Evolutionary conservation across 352 stramenopile species (phyloP).

Genomic region (Globisporangium uncinulatum): DNA sequence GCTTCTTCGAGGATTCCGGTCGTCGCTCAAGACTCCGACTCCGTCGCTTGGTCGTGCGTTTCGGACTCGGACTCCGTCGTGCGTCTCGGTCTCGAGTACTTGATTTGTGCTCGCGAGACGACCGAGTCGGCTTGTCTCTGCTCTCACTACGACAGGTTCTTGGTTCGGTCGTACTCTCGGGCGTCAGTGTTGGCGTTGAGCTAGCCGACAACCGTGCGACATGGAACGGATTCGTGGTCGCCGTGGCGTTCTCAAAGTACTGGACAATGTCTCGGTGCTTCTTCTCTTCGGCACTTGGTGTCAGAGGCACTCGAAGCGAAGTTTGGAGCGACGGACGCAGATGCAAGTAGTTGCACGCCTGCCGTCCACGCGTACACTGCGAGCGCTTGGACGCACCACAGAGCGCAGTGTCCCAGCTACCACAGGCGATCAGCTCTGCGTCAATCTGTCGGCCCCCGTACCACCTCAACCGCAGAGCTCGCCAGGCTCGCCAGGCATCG

Average conservation of each 20-base stretch:
- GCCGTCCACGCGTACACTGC: slow-evolving; percentile 10
- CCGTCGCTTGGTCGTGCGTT: no score
- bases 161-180: no score
- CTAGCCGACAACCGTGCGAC: no score
- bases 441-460: slow-evolving; percentile 14
- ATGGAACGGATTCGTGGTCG: background rate
- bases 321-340: background rate
- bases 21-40: no score
- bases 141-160: no score
- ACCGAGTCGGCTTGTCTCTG: no score
- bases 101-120: no score
- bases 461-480: slow-evolving; percentile 14
- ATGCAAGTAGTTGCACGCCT: slow-evolving; percentile 17
- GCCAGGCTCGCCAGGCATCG: slow-evolving; percentile 10
- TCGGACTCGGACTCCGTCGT: no score
- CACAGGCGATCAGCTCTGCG: slow-evolving; percentile 9
- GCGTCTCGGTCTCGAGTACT: no score
- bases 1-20: no score
- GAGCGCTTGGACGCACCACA: slow-evolving; percentile 12
- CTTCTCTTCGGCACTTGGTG: background rate
- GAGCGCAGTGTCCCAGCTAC: slow-evolving; percentile 9
- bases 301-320: no score
- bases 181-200: no score
- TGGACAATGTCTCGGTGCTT: slow-evolving; percentile 8
- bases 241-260: slow-evolving; percentile 3